Percentiles rank a stretch among this genome's conserved stretches.
Conservation (phyloP, 2,329 filamentous ascomycete genomes). For the Phialophora macrospora region DNA sequence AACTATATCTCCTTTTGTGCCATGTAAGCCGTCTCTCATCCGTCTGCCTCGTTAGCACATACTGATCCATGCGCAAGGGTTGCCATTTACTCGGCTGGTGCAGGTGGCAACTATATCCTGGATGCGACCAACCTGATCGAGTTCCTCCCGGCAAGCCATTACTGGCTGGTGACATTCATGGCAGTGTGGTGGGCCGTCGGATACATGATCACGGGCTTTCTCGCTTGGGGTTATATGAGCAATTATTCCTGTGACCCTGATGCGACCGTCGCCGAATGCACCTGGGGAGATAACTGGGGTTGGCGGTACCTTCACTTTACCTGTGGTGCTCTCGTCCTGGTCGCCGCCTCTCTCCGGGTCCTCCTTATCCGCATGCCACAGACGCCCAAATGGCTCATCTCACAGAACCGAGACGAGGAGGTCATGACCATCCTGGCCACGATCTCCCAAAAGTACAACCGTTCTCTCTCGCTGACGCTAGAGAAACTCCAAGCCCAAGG, state of each 20-base stretch:
- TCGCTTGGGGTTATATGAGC: slow-evolving; percentile 59
- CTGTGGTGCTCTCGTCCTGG: slow-evolving; percentile 59
- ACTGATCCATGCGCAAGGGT: slow-evolving; percentile 23
- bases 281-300: slow-evolving; percentile 58
- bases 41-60: background rate
- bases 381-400: slow-evolving; percentile 62
- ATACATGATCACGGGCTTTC: slow-evolving; percentile 47
- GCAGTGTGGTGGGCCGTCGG: slow-evolving; percentile 44
- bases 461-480: slow-evolving; percentile 57
- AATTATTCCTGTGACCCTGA: slow-evolving; percentile 53
- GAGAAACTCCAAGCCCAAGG: slow-evolving; percentile 56
- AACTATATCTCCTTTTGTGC: slow-evolving; percentile 51
- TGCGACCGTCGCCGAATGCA: slow-evolving; percentile 52
- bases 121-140: slow-evolving; percentile 60
- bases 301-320: slow-evolving; percentile 64
- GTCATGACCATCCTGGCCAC: slow-evolving; percentile 56
- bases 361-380: slow-evolving; percentile 60
- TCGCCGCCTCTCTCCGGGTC: slow-evolving; percentile 59
- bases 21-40: slow-evolving; percentile 15
- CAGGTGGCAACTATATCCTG: slow-evolving; percentile 38
- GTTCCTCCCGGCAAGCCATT: slow-evolving; percentile 61
- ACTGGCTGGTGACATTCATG: slow-evolving; percentile 59
- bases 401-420: slow-evolving; percentile 59
- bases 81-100: slow-evolving; percentile 33
- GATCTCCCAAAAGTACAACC: slow-evolving; percentile 59